Base-by-base conservation (phyloP, 2,329 filamentous ascomycete species). In the Fusarium transvaalense region DNA sequence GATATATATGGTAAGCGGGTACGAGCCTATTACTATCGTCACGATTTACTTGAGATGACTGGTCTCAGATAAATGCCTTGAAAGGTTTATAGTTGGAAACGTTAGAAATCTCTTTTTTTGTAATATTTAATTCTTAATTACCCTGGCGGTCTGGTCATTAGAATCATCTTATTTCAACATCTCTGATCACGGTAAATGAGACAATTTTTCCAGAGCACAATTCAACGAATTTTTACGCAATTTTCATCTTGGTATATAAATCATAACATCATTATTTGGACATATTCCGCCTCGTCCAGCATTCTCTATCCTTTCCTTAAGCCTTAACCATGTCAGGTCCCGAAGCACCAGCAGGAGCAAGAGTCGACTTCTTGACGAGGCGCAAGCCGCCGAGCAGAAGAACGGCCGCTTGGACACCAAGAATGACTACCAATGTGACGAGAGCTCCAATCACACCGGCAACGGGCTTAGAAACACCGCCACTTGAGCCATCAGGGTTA, bases 371-470 rank as follows among this genome's bases (percentile, higher is more conserved):
- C 76, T 82, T 85, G 53, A 83, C 82, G 21, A 86, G 69, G 25
- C 82, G 81, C 64, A 86, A 69, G 13, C 84, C 83, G 8, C 78
- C 80, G 8, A 82, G 15, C 17, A 79, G 71, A 72, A 85, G 76
- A 42, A 84, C 74, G 15, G 83, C 74, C 12, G 76, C 81, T 75
- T 85, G 79, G 21, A 83, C 37, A 15, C 78, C 81, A 39, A 86
- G 77, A 17, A 87, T 79, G 13, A 86, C 83, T 12, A 81, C 80
- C 7, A 88, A 77, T 0, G 86, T 86, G 37, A 92, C 83, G 68
- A 94, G 78, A 42, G 93, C 92, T 43, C 92, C 90, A 51, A 97
- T 94, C 7, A 95, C 92, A 52, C 93, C 93, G 1, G 92, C 93
- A n/a, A 94, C 88, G 8, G 88, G 85, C 37, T 84, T 87, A 51